Conservation (phyloP, 2,329 filamentous ascomycete genomes). For the Cladophialophora psammophila region DNA sequence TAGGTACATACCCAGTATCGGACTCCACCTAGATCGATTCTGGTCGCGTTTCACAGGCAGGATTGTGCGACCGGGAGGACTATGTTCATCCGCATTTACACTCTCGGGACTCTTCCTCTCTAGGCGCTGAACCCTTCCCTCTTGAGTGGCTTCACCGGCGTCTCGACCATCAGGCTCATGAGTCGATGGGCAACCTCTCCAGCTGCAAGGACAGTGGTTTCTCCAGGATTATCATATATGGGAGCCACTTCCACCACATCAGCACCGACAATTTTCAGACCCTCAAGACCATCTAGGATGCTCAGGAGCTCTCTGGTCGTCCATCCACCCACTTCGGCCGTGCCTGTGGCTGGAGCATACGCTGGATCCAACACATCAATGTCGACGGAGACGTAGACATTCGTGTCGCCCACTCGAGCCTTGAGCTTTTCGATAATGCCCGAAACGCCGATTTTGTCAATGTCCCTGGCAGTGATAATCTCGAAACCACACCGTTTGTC, state of each 20-base stretch:
- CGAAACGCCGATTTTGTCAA: conserved; percentile 58
- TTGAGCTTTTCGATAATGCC: conserved; percentile 60
- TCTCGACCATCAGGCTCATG: conserved; percentile 42
- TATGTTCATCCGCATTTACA: not conserved
- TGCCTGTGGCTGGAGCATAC: conserved; percentile 63
- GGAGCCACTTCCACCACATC: conserved; percentile 66
- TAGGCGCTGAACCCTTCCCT: not conserved
- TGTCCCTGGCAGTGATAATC: conserved; percentile 61
- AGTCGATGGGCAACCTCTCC: conserved; percentile 62
- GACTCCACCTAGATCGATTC: too few species aligned
- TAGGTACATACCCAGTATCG: too few species aligned
- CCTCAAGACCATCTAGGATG: conserved; percentile 60
- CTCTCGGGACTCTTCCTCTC: not conserved
- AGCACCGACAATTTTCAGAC: conserved; percentile 60
- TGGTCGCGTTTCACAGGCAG: not conserved
- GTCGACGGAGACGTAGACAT: conserved; percentile 64
- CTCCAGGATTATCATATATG: conserved; percentile 62
- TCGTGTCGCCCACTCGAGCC: conserved; percentile 54
- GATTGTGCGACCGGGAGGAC: not conserved
- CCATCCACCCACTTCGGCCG: conserved; percentile 64
- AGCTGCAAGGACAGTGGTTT: conserved; percentile 62
- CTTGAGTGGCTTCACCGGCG: conserved; percentile 36
- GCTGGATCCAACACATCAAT: conserved; percentile 66
- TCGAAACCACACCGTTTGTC: conserved; percentile 63
- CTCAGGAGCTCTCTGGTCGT: conserved; percentile 62